Conservation (phyloP, 768 basidiomycete genomes). For the Mycena albidolilacea region DNA sequence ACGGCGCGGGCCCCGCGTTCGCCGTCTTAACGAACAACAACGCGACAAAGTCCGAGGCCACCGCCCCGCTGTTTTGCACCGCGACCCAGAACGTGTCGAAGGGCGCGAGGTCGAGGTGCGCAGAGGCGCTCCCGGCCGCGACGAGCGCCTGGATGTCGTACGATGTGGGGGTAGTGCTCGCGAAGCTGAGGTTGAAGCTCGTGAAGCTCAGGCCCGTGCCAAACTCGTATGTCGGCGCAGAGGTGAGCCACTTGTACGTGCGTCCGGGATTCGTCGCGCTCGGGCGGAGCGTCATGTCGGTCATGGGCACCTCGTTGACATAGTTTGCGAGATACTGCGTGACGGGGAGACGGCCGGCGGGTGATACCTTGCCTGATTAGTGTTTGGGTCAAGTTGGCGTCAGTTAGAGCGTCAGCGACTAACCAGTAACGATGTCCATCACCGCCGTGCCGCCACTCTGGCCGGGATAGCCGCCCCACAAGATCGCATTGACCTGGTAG, state of each 20-base stretch:
- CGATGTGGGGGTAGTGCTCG: conserved; percentile 33
- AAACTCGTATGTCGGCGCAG: conserved; percentile 67
- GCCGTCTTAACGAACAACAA: conserved; percentile 65
- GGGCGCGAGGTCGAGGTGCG: conserved; percentile 56
- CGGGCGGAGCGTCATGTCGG: conserved; percentile 71
- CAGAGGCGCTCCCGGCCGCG: conserved; percentile 33
- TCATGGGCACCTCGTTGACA: conserved; percentile 65
- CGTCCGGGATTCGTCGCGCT: conserved; percentile 65
- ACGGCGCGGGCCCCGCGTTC: conserved; percentile 61
- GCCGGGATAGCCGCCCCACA: conserved; percentile 63
- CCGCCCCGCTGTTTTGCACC: conserved; percentile 64
- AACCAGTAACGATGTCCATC: conserved; percentile 55
- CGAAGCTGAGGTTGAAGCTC: conserved; percentile 59
- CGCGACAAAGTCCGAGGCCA: conserved; percentile 69
- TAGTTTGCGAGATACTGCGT: conserved; percentile 70
- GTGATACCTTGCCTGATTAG: conserved; percentile 51
- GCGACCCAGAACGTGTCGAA: conserved; percentile 67
- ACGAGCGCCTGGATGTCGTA: conserved; percentile 62
- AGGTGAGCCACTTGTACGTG: conserved; percentile 72
- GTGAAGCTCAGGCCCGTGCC: conserved; percentile 71
- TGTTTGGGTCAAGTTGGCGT: no score
- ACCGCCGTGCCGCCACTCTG: conserved; percentile 70
- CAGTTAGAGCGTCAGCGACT: no score
- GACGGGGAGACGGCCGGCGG: conserved; percentile 67
- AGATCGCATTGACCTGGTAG: conserved; percentile 51